Evolutionary conservation across 2,329 filamentous ascomycete species (phyloP).

Genomic region (Venturia aucupariae): DNA sequence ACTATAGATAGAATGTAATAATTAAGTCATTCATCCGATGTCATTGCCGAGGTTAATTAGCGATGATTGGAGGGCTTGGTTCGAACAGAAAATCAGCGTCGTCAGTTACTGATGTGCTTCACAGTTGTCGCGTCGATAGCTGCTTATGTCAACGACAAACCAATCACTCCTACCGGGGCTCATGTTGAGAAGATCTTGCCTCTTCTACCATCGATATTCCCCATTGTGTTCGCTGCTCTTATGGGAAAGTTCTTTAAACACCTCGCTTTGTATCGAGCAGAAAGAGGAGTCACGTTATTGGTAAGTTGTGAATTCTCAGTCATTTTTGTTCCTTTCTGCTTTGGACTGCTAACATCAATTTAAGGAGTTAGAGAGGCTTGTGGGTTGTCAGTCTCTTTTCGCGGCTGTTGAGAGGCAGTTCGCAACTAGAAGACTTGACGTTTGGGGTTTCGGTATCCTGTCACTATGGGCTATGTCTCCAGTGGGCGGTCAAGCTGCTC

Average conservation of each 20-base stretch:
- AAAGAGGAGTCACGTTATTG: conserved; percentile 25
- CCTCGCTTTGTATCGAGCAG: conserved; percentile 26
- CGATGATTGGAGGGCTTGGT: no score
- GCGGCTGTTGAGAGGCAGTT: conserved; percentile 28
- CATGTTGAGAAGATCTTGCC: conserved; percentile 24
- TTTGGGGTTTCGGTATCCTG: conserved; percentile 25
- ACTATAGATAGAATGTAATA: no score
- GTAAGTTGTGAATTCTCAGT: conserved; percentile 15
- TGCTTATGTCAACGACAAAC: conserved; percentile 22
- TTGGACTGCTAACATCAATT: not conserved
- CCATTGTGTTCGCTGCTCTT: conserved; percentile 29
- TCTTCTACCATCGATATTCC: conserved; percentile 27
- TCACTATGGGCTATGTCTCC: conserved; percentile 30
- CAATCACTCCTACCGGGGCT: conserved; percentile 20
- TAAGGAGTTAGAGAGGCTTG: not conserved
- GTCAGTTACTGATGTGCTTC: conserved; percentile 17
- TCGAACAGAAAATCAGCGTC: not conserved
- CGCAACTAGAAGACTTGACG: conserved; percentile 22
- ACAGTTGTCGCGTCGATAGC: conserved; percentile 21
- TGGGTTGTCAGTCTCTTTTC: conserved; percentile 28
- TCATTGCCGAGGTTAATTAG: no score
- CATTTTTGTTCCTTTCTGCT: not conserved
- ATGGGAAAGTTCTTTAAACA: conserved; percentile 28
- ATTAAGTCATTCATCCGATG: no score
- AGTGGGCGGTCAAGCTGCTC: conserved; percentile 28